Conservation (phyloP, 331 rosid genomes). For the Telfairia occidentalis region DNA sequence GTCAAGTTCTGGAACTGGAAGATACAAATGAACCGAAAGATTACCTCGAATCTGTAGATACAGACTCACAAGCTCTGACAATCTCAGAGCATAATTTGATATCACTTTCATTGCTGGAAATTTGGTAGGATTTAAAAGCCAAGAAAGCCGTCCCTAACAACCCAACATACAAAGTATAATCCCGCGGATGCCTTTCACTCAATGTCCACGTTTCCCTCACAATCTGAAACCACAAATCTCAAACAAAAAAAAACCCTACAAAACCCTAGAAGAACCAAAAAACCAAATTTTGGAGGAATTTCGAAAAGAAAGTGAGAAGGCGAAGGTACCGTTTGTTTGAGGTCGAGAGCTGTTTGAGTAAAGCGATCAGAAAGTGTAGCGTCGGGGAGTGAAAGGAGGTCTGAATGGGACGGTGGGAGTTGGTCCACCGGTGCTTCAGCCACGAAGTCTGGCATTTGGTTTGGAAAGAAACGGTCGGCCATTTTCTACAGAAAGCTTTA, state of each 20-base stretch:
- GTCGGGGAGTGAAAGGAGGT: constrained; percentile 46
- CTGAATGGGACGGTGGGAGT: constrained; percentile 7
- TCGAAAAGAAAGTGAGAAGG: not conserved
- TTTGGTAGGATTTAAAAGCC: constrained; percentile 48
- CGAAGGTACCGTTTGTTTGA: constrained; percentile 48
- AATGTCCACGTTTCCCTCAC: constrained; percentile 62
- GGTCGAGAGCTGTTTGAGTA: constrained; percentile 36
- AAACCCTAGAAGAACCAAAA: not conserved
- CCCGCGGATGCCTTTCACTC: constrained; percentile 41
- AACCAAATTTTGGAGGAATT: not conserved
- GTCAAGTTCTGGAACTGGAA: too few species aligned
- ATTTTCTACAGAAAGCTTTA: constrained; percentile 15
- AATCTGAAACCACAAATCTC: constrained; percentile 38
- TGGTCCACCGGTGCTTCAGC: constrained; percentile 29
- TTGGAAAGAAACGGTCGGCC: constrained; percentile 66
- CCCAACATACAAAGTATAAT: constrained; percentile 58
- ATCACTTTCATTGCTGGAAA: constrained; percentile 41
- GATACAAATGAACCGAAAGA: not conserved
- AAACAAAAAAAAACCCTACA: not conserved
- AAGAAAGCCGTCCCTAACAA: constrained; percentile 65
- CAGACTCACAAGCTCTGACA: constrained; percentile 61
- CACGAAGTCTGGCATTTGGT: constrained; percentile 41
- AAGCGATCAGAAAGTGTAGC: constrained; percentile 24
- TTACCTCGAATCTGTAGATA: constrained; percentile 53
- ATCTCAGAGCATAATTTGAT: constrained; percentile 56